phyloP scores from a whole-genome alignment of 2,329 filamentous ascomycete genomes.

The Colletotrichum spinosum region DNA sequence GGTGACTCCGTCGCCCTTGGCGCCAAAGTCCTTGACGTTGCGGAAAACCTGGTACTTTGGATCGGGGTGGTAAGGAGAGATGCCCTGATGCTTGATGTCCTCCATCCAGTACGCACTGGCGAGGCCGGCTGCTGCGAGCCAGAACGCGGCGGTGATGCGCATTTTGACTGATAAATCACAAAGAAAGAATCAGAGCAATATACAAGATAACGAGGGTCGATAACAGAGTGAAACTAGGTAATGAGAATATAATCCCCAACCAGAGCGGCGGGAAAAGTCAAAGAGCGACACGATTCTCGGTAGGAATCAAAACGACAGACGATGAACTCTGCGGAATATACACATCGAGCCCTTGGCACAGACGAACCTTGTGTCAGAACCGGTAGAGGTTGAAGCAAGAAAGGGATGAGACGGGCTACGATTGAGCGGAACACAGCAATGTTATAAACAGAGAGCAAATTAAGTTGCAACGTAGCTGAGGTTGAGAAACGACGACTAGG shows the following conservation, averaged over 20 bases:
- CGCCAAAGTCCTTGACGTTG: slow-evolving; percentile 60
- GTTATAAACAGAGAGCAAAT: too few species aligned
- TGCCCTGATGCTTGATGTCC: slow-evolving; percentile 58
- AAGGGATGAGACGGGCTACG: neutral
- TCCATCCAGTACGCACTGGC: slow-evolving; percentile 55
- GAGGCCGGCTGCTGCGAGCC: slow-evolving; percentile 34
- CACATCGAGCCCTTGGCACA: slow-evolving; percentile 4
- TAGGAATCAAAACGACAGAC: neutral
- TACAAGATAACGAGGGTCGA: too few species aligned
- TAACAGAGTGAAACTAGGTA: too few species aligned
- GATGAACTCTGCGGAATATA: slow-evolving; percentile 9
- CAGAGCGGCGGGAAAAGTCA: slow-evolving; percentile 1
- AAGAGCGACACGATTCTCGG: slow-evolving; percentile 1
- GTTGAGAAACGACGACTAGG: neutral
- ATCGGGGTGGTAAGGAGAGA: slow-evolving; percentile 58
- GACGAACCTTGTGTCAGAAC: neutral
- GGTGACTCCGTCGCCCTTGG: slow-evolving; percentile 50
- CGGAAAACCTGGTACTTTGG: slow-evolving; percentile 58
- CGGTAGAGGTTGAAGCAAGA: neutral
- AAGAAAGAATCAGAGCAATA: neutral
- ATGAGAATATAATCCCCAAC: too few species aligned
- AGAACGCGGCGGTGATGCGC: slow-evolving; percentile 31
- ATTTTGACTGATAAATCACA: neutral
- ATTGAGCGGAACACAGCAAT: too few species aligned
- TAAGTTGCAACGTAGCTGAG: too few species aligned